Conservation (phyloP, 2,329 filamentous ascomycete genomes). For the Cladosporium sp. region DNA sequence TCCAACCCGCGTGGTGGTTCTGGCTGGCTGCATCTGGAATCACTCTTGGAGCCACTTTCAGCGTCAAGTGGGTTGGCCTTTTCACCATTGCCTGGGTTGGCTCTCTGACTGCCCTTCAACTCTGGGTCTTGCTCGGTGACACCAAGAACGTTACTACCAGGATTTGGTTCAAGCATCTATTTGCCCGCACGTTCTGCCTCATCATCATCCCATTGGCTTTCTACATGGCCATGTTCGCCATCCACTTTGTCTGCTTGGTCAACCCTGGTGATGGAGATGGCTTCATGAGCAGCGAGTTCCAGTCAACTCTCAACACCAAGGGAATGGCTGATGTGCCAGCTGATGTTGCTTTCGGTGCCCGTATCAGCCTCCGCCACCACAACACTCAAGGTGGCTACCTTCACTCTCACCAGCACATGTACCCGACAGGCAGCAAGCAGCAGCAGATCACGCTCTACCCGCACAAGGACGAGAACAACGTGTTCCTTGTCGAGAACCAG, state of each 20-base stretch:
- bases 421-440: slow-evolving; percentile 94
- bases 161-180: slow-evolving; percentile 89
- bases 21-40: slow-evolving; percentile 88
- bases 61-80: slow-evolving; percentile 98
- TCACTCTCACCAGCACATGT: slow-evolving; percentile 97
- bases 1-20: slow-evolving; percentile 94
- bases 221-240: slow-evolving; percentile 95
- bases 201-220: slow-evolving; percentile 86
- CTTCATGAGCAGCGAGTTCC: slow-evolving; percentile 99
- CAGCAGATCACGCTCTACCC: slow-evolving; percentile 98
- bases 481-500: slow-evolving; percentile 93
- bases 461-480: slow-evolving; percentile 98
- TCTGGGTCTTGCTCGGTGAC: slow-evolving; percentile 94
- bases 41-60: slow-evolving; percentile 83
- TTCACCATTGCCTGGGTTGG: slow-evolving; percentile 99
- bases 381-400: slow-evolving; percentile 98
- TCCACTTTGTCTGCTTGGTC: slow-evolving; percentile 88
- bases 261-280: slow-evolving; percentile 98
- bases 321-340: slow-evolving; percentile 93
- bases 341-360: slow-evolving; percentile 86
- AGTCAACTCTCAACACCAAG: slow-evolving; percentile 95
- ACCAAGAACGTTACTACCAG: slow-evolving; percentile 78
- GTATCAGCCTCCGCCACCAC: slow-evolving; percentile 82
- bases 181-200: slow-evolving; percentile 85
- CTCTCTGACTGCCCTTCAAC: slow-evolving; percentile 81